Base-by-base conservation (phyloP, 768 basidiomycete genomes). In the Boletus fagicola region DNA sequence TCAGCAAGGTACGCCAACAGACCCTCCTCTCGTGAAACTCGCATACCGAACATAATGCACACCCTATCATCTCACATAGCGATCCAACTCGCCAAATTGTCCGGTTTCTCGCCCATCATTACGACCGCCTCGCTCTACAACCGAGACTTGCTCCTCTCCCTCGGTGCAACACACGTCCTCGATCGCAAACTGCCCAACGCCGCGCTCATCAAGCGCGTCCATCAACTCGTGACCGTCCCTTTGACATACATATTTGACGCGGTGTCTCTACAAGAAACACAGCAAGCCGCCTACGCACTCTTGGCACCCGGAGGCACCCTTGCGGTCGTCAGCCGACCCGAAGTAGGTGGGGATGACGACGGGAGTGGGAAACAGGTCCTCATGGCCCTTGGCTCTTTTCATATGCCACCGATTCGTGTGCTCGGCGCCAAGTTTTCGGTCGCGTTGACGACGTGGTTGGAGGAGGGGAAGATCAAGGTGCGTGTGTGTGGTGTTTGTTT, bases 101-200 rank as follows among this genome's bases (percentile, higher is more conserved):
- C 70, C 13, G 69, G 68, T 16, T 74, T 74, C 57, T 70, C 67
- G 1, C 71, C 71, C 4, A 72, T 77, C 54, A 69, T 77, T 48
- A 66, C 75, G n/a, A 77, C 77, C 0, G 70, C 76, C 6, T 76
- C 77, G 9, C 54, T 62, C 5, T 63, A 69, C 45, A 69, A 77
- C 53, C 50, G 58, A 11, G 64, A 54, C 1, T 62, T 65, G 10
- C 67, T 77, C n/a, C 62, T 64, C 48, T 68, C 70, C 4, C 57
- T 75, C 0, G 77, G 77, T 16, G 74, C 76, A 16, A 76, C 74
- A 2, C 65, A 73, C 52, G 61, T 77, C 26, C 45, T 77, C 39
- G 71, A 71, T 64, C 63, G 69, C 13, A 56, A 64, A 45, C 60
- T 75, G 5, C 12, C 68, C 13, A 46, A 52, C 0, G n/a, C 38